A percentile compares a stretch with the other conserved stretches of the same genome.
Conservation (phyloP, 306 rosid species). For the Quercus glauca region DNA sequence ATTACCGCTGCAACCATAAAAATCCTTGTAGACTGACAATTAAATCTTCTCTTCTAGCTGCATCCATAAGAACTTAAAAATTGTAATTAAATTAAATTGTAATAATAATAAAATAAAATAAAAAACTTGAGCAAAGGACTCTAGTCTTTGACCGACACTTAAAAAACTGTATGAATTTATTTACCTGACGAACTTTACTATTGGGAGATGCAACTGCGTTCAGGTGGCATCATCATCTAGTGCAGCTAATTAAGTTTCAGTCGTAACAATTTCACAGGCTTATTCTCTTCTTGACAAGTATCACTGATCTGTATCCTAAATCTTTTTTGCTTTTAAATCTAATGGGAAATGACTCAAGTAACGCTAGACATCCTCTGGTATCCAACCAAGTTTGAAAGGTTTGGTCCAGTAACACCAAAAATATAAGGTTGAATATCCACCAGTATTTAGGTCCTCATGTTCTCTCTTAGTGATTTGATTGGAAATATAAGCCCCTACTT, state of each 20-base stretch:
- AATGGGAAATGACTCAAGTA: not conserved
- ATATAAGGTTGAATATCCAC: not conserved
- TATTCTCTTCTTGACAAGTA: not conserved
- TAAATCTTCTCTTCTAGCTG: not conserved
- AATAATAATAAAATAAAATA: not conserved
- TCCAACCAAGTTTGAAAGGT: not conserved
- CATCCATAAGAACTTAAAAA: not conserved
- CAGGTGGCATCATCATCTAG: not conserved
- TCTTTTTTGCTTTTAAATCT: not conserved
- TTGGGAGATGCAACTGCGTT: not conserved
- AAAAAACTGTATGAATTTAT: not conserved
- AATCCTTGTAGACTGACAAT: not conserved
- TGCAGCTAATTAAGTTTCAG: not conserved
- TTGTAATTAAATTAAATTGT: not conserved
- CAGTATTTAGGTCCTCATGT: not conserved
- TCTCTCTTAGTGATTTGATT: not conserved
- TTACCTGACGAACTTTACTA: not conserved
- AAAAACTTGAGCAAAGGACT: not conserved
- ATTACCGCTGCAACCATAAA: not conserved
- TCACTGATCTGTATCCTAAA: not conserved
- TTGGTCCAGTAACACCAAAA: not conserved
- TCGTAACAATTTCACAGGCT: not conserved
- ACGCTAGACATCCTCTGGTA: not conserved
- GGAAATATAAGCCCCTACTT: not conserved
- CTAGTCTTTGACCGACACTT: not conserved